Evolutionary conservation across 768 basidiomycete species (phyloP), one percentile per base, ranked within the genome.

Genomic region (Kwoniella sp.): DNA sequence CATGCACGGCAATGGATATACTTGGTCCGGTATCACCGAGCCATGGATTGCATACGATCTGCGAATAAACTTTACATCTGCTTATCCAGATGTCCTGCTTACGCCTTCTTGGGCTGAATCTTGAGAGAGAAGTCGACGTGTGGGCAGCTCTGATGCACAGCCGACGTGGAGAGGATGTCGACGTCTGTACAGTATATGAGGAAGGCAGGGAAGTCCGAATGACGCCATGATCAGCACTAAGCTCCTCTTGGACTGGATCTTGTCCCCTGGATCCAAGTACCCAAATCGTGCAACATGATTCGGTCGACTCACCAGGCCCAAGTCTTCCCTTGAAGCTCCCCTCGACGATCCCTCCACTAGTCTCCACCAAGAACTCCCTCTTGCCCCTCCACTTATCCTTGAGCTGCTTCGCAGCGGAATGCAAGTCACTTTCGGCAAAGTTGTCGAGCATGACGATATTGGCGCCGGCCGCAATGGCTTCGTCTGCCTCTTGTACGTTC

Each of bases 41-140:
- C 9, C 29, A 17, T 28, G 17, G 29, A 29, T 29, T 23, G 56
- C 31, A 25, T 57, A 38, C 25, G 34, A 51, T 4, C 8, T n/a
- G n/a, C n/a, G n/a, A n/a, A n/a, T n/a, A n/a, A n/a, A n/a, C n/a
- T n/a, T n/a, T 51, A 51, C 50, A n/a, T n/a, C 53, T 29, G 22
- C 17, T 15, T 29, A 9, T 9, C 20, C 11, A 41, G 11, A 56
- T 56, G 15, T 20, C n/a, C 37, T 41, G 37, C 23, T 37, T 22
- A 37, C 26, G 56, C 56, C 51, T 64, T 53, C 65, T 73, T 76
- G 5, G 81, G 81, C 81, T 94, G 93, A 67, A 98, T 89, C 86
- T 98, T 98, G 74, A 99, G 84, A 74, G 93, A 96, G 80, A 94
- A 99, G 80, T 98, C 96, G 67, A 98, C 88, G 76, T 96, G 93